Evolutionary conservation across 345 rosid species (phyloP), one percentile per base, ranked within the genome.

Genomic region (Leavenworthia alabamica): DNA sequence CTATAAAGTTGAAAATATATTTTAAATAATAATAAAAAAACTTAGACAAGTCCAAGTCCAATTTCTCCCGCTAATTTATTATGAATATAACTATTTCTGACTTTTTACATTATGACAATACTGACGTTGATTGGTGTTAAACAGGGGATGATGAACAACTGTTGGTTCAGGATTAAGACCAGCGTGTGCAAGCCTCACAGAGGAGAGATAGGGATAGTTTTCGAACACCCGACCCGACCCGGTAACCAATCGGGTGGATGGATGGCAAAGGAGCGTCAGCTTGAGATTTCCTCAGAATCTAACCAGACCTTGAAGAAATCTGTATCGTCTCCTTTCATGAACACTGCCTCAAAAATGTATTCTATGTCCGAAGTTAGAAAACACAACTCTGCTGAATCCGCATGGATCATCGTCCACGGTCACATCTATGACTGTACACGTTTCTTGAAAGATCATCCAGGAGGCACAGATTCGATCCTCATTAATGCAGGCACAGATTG

Each of bases 141-240:
- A 19, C 79, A 93, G 99, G 99, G 99, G 41, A 93, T 89, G 99
- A 89, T 93, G 99, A 93, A 89, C 80, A 93, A 93, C 13, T 87
- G 97, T 43, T 89, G 96, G 97, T 93, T 89, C 75, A 89, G 90
- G n/a, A 72, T 87, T 0, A 89, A 56, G 55, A 79, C 97, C 46
- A 87, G 81, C 52, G 78, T 87, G 58, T 86, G 97, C 78, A 86
- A 79, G 74, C 80, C 79, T 6, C 94, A 80, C 73, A 85, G 61
- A 66, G 99, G 97, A 39, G 99, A 93, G 77, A 79, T 93, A 15
- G 97, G 99, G n/a, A 81, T 93, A 3, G 81, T 81, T 10, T 89
- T 93, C 75, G 99, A 89, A 66, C 96, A 92, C 75, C 99, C 99
- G 22, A 89, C 96, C 22, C 78, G 73, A 44, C 88, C 99, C 1